These are phyloP conservation scores for Hibiscus mutabilis DNA, from an alignment of 345 rosid genomes.

Conservation along the genomic window DNA sequence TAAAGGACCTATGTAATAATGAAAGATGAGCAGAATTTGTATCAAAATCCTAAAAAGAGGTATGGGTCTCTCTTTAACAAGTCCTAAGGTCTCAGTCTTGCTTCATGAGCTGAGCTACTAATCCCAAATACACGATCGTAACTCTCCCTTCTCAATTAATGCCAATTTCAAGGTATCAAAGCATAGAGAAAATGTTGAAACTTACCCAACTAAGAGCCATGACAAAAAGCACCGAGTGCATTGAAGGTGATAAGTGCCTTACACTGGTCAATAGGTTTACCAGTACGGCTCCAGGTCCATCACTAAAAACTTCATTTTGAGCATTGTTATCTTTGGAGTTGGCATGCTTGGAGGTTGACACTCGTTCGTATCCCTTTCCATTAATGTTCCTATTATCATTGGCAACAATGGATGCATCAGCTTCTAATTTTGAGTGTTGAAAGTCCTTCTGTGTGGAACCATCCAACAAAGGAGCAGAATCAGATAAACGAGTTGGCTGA, in stretches of 20 bases:
- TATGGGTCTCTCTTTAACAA: too few relatives aligned
- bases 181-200: not conserved
- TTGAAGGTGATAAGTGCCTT: slow-evolving; percentile 87
- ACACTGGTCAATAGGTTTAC: slow-evolving; percentile 92
- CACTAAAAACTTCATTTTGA: slow-evolving; percentile 43
- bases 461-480: slow-evolving; percentile 81
- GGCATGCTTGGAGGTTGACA: slow-evolving; percentile 25
- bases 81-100: too few relatives aligned
- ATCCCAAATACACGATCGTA: not conserved
- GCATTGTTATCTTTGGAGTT: slow-evolving; percentile 31
- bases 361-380: slow-evolving; percentile 32
- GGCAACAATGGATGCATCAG: slow-evolving; percentile 19
- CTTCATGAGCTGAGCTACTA: too few relatives aligned
- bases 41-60: too few relatives aligned
- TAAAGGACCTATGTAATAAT: too few relatives aligned
- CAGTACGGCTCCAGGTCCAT: slow-evolving; percentile 87
- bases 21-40: too few relatives aligned
- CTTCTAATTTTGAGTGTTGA: slow-evolving; percentile 40
- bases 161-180: not conserved
- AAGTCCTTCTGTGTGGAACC: slow-evolving; percentile 40
- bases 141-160: not conserved
- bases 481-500: slow-evolving; percentile 37
- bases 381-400: slow-evolving; percentile 29
- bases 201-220: slow-evolving; percentile 98
- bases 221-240: slow-evolving; percentile 86